These are phyloP conservation scores for Cryptosporidium ryanae DNA, from an alignment of 169 alveolate species.

Conservation along the genomic window DNA sequence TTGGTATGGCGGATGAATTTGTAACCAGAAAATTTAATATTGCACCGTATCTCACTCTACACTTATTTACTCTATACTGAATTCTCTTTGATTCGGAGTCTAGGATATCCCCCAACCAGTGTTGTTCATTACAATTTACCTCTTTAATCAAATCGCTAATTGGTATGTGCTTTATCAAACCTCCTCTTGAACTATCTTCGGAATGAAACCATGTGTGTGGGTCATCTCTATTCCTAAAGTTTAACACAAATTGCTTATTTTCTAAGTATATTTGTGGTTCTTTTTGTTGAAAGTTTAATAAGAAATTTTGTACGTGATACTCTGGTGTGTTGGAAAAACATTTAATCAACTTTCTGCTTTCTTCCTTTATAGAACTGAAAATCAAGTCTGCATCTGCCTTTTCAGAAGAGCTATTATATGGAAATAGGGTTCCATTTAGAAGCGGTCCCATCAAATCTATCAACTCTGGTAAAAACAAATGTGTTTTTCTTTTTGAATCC, in stretches of 20 bases:
- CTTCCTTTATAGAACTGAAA: conserved; percentile 48
- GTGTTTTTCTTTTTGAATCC: background rate
- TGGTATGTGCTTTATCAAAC: conserved; percentile 2
- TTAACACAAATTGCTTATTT: conserved; percentile 54
- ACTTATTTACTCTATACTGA: conserved; percentile 31
- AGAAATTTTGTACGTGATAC: conserved; percentile 41
- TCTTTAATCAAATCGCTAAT: conserved; percentile 56
- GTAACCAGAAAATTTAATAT: conserved; percentile 42
- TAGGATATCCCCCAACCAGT: conserved; percentile 52
- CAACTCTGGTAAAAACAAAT: conserved; percentile 57
- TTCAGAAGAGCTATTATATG: conserved; percentile 33
- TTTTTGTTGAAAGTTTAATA: conserved; percentile 23
- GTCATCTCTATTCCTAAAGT: conserved; percentile 45
- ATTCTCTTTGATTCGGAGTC: conserved; percentile 62
- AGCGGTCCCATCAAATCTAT: conserved; percentile 68
- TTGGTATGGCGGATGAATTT: conserved; percentile 68
- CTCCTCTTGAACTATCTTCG: background rate
- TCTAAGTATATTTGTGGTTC: conserved; percentile 52
- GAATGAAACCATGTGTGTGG: conserved; percentile 48
- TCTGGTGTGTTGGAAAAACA: conserved; percentile 46
- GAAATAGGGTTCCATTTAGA: conserved; percentile 68
- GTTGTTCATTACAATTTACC: conserved; percentile 36
- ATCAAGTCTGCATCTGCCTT: conserved; percentile 26
- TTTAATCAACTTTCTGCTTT: conserved; percentile 10
- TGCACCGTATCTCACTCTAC: conserved; percentile 68